phyloP scores from a whole-genome alignment of 176 grass and related monocot species.

The Coix lacrymajobi region DNA sequence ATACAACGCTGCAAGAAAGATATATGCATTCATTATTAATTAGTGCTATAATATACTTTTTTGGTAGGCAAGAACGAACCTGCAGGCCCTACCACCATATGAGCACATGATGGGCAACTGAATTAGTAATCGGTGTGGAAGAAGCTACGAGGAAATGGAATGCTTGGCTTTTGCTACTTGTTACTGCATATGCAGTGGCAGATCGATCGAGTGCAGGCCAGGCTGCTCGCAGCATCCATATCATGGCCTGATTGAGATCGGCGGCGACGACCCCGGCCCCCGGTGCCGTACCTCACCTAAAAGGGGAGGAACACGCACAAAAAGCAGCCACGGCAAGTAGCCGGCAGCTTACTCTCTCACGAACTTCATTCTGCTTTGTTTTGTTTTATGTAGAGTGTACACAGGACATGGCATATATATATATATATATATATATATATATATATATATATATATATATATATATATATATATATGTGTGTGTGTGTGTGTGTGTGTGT shows the following conservation, averaged over 20 bases:
- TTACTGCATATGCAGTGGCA: background rate
- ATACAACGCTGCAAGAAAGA: background rate
- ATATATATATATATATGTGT: too few relatives aligned
- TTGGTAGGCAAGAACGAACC: too few relatives aligned
- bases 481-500: too few relatives aligned
- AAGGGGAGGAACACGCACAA: slow-evolving; percentile 24
- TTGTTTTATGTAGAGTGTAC: slow-evolving; percentile 17
- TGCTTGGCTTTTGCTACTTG: slow-evolving; percentile 27
- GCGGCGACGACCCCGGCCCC: background rate
- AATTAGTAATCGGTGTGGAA: background rate
- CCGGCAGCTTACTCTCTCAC: background rate
- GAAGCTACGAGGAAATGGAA: slow-evolving; percentile 43
- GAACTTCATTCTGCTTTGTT: background rate
- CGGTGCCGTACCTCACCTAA: background rate
- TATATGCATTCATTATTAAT: background rate
- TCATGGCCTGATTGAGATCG: background rate
- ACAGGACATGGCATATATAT: background rate
- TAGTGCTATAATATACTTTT: background rate
- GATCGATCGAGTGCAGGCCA: background rate
- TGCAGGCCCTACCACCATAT: slow-evolving; percentile 29
- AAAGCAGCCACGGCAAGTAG: slow-evolving; percentile 9
- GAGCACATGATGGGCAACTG: slow-evolving; percentile 25
- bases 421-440: too few relatives aligned
- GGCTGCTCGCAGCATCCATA: background rate
- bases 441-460: too few relatives aligned